A percentile compares a stretch with the other conserved stretches of the same genome.
These are phyloP conservation scores for Akebia trifoliata DNA, from an alignment of 164 flowering plant species.

Conservation along the genomic window DNA sequence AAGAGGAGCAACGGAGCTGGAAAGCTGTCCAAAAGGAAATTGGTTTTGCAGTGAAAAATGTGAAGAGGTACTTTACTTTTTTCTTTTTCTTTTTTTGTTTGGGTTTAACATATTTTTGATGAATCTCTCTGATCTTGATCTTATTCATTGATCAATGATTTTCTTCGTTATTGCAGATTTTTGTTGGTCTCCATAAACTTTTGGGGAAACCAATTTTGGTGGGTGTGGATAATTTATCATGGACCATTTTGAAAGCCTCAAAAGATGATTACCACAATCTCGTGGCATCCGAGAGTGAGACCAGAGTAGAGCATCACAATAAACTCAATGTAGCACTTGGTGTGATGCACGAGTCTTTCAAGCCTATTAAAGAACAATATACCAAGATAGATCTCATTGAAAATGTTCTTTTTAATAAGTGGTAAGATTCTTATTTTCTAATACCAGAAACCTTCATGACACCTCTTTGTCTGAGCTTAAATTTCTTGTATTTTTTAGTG, in stretches of 20 bases:
- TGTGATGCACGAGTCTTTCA: slow-evolving; percentile 89
- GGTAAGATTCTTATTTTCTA: slow-evolving; percentile 37
- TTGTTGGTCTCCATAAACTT: slow-evolving; percentile 40
- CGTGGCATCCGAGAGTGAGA: slow-evolving; percentile 20
- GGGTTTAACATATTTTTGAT: neutral
- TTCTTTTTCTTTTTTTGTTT: neutral
- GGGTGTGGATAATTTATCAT: slow-evolving; percentile 48
- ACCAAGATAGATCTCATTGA: slow-evolving; percentile 60
- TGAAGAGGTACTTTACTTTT: slow-evolving; percentile 43
- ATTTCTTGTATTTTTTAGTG: neutral
- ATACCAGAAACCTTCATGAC: neutral
- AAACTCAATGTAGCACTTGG: slow-evolving; percentile 68
- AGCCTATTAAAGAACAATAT: slow-evolving; percentile 47
- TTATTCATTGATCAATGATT: no score
- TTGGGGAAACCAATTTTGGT: slow-evolving; percentile 45
- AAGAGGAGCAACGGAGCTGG: slow-evolving; percentile 16
- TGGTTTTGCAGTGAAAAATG: slow-evolving; percentile 77
- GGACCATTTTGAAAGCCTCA: slow-evolving; percentile 53
- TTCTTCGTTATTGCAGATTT: slow-evolving; percentile 54
- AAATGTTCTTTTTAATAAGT: slow-evolving; percentile 67
- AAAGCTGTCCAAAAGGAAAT: slow-evolving; percentile 21
- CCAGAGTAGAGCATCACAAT: slow-evolving; percentile 36
- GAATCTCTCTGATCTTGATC: neutral
- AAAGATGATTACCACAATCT: slow-evolving; percentile 12
- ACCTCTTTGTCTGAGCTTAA: neutral